Base-by-base conservation (phyloP, 345 rosid genomes). In the Ceriops zippeliana region DNA sequence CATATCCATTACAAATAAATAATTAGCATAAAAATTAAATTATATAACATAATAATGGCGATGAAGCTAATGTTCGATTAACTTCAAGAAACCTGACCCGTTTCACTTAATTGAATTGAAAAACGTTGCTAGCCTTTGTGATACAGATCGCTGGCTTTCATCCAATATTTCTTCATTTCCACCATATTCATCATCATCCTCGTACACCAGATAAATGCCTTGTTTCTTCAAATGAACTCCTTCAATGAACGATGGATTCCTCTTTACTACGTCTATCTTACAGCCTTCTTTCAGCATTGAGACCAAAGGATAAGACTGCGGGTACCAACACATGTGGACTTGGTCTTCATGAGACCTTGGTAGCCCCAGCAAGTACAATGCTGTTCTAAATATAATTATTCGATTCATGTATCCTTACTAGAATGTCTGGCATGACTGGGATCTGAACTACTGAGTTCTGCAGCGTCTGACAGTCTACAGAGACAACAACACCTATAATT, bases 271-370 rank as follows among this genome's bases (percentile, higher is more conserved):
- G 64, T 72, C 74, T 58, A 86, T 71, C 69, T 28, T 65, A 58
- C 37, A 76, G 19, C 86, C 90, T 61, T 80, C 73, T 57, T 65
- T 49, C 80, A 83, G 21, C 52, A 58, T 51, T 7, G 21, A 49
- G 67, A 88, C 85, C 63, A 86, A 62, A 2, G 83, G 85, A 53
- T 47, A 61, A 22, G 6, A 19, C 9, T 49, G 74, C 3, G 86
- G 68, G 78, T 73, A 87, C 7, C 90, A 76, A 68, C 85, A 82
- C 47, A 89, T 54, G 83, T 83, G 77, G 30, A 91, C 78, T 32
- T 89, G 88, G 70, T 84, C 84, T 32, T 72, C 59, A 54, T 79
- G 70, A 22, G 80, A 74, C 32, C 58, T 70, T 0, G 95, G 89
- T 52, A 88, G 80, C 65, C 95, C 93, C 61, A 0, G 31, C n/a